These are phyloP conservation scores for Neonectria sp. DNA, from an alignment of 2,329 filamentous ascomycete genomes.

Conservation along the genomic window DNA sequence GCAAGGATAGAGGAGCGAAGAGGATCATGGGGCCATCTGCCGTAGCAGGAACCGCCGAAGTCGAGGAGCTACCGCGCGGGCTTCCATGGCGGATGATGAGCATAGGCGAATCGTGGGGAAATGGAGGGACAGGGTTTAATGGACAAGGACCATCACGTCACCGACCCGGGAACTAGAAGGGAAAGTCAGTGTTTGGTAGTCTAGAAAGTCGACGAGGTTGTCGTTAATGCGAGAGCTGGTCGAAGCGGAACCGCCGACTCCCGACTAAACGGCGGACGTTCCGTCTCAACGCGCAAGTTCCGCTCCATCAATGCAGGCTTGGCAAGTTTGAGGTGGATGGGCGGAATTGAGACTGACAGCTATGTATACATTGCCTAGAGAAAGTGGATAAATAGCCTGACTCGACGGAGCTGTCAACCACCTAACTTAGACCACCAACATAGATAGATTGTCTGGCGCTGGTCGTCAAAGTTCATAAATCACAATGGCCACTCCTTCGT, in stretches of 20 bases:
- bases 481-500: background rate
- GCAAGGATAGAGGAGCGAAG: background rate
- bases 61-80: background rate
- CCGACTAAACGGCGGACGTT: conserved; percentile 15
- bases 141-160: no score
- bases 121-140: background rate
- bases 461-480: background rate
- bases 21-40: background rate
- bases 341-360: background rate
- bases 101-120: conserved; percentile 15
- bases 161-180: background rate
- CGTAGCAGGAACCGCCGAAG: conserved; percentile 25
- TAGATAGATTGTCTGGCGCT: background rate
- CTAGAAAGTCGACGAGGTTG: background rate
- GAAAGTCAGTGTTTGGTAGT: background rate
- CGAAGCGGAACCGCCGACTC: conserved; percentile 22
- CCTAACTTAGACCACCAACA: no score
- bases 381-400: conserved; percentile 1
- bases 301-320: background rate
- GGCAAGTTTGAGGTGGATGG: background rate
- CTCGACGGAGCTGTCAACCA: background rate
- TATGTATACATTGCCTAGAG: background rate
- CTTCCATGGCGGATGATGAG: background rate
- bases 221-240: background rate
- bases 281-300: conserved; percentile 23